Conservation (phyloP, 352 stramenopile species). For the Pythium phragmitis region DNA sequence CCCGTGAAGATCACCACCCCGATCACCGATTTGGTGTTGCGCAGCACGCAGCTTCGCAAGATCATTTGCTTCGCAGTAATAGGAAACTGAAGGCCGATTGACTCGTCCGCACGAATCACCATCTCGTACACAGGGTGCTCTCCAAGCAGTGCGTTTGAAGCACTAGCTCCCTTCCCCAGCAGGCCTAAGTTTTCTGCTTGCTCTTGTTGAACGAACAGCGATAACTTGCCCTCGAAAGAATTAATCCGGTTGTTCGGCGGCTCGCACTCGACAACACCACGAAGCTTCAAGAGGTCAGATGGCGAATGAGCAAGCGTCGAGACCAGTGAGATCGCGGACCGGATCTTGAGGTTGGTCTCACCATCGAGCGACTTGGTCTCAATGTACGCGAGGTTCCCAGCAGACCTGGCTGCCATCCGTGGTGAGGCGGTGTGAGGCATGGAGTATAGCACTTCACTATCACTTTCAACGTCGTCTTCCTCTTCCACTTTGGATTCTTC, state of each 20-base stretch:
- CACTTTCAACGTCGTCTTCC: slow-evolving; percentile 1
- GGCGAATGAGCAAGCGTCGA: slow-evolving; percentile 28
- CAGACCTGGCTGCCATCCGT: not conserved
- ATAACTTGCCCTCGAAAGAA: slow-evolving; percentile 79
- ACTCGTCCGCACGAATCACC: slow-evolving; percentile 35
- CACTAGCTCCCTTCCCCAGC: not conserved
- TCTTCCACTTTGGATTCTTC: slow-evolving; percentile 13
- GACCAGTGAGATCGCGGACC: slow-evolving; percentile 61
- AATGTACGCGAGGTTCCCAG: slow-evolving; percentile 68
- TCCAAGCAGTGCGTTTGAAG: not conserved
- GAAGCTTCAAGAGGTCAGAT: slow-evolving; percentile 40
- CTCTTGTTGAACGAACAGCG: slow-evolving; percentile 33
- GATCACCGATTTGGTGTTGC: slow-evolving; percentile 82
- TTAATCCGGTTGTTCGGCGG: slow-evolving; percentile 84
- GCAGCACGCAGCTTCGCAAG: slow-evolving; percentile 84
- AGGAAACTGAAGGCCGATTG: slow-evolving; percentile 42
- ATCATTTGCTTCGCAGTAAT: slow-evolving; percentile 89
- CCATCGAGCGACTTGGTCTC: slow-evolving; percentile 86
- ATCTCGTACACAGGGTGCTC: slow-evolving; percentile 29
- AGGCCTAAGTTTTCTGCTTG: slow-evolving; percentile 44
- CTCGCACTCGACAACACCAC: slow-evolving; percentile 68
- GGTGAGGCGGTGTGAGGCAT: slow-evolving; percentile 7
- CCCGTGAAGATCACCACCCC: slow-evolving; percentile 90
- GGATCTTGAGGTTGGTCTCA: slow-evolving; percentile 86
- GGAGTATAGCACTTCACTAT: not conserved